Conservation (phyloP, 1,139 yeast species). For the Geotrichum klebahnii region DNA sequence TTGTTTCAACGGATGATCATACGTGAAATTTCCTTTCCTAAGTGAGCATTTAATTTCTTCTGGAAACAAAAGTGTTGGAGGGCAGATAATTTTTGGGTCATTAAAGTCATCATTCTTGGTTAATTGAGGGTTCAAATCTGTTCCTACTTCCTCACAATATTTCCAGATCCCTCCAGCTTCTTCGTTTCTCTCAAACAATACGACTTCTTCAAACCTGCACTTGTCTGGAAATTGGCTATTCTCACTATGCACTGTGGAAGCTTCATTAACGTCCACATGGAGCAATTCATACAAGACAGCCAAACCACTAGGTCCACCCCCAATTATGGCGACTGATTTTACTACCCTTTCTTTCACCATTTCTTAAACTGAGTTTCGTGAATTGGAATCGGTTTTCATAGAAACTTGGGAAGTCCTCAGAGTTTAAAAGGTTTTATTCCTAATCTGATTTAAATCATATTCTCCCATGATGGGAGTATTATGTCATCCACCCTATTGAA, state of each 20-base stretch:
- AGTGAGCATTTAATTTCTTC: background rate
- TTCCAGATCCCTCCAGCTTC: constrained; percentile 16
- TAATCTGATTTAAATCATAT: no score
- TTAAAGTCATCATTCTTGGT: background rate
- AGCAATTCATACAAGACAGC: constrained; percentile 4
- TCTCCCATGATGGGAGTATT: no score
- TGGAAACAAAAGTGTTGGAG: background rate
- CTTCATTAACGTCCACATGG: background rate
- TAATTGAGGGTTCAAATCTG: background rate
- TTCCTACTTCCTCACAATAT: constrained; percentile 2
- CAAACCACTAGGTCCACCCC: constrained; percentile 5
- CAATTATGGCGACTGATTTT: background rate
- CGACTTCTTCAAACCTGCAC: constrained; percentile 5
- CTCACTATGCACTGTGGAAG: background rate
- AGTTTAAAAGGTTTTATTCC: no score
- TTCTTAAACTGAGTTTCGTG: no score
- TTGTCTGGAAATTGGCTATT: background rate
- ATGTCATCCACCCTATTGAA: no score
- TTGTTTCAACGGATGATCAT: background rate
- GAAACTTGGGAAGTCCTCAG: background rate
- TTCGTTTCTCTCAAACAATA: constrained; percentile 12
- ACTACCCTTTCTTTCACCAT: background rate
- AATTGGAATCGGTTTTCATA: background rate
- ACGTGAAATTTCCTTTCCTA: background rate
- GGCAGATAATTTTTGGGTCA: background rate